Conservation (phyloP, 805 yeast genomes). For the Candida chilensis region DNA sequence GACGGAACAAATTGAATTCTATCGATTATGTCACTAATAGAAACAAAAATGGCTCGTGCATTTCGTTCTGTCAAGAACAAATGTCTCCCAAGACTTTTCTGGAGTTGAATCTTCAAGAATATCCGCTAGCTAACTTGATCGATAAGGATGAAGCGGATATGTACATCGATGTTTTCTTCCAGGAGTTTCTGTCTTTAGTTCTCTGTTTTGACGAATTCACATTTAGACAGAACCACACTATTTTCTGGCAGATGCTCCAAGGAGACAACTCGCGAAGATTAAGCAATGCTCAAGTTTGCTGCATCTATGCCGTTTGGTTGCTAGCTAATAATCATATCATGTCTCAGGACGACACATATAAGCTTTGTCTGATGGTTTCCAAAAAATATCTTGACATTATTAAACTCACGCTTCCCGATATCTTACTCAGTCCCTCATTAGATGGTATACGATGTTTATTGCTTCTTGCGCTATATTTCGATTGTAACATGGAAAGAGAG, state of each 20-base stretch:
- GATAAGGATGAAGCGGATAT: constrained; percentile 4
- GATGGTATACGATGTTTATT: constrained; percentile 11
- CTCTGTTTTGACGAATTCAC: constrained; percentile 3
- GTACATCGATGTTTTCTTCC: constrained; percentile 4
- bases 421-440: constrained; percentile 8
- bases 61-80: constrained; percentile 5
- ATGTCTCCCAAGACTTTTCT: constrained; percentile 1
- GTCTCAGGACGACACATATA: background rate
- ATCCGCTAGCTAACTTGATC: constrained; percentile 4
- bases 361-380: constrained; percentile 2
- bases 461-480: constrained; percentile 9
- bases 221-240: constrained; percentile 2
- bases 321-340: constrained; percentile 4
- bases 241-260: constrained; percentile 3
- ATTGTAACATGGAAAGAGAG: constrained; percentile 7
- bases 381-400: constrained; percentile 6
- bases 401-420: constrained; percentile 8
- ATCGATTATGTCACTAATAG: constrained; percentile 1
- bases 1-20: constrained; percentile 2
- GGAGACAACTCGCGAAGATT: background rate
- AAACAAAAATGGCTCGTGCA: constrained; percentile 3
- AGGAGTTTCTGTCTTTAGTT: constrained; percentile 5
- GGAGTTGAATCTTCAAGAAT: constrained; percentile 3
- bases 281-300: constrained; percentile 6
- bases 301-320: constrained; percentile 10